A percentile compares a stretch with the other conserved stretches of the same genome.
Evolutionary conservation across 108 stramenopile species (phyloP).

Genomic region (Fragilariopsis cylindrus): DNA sequence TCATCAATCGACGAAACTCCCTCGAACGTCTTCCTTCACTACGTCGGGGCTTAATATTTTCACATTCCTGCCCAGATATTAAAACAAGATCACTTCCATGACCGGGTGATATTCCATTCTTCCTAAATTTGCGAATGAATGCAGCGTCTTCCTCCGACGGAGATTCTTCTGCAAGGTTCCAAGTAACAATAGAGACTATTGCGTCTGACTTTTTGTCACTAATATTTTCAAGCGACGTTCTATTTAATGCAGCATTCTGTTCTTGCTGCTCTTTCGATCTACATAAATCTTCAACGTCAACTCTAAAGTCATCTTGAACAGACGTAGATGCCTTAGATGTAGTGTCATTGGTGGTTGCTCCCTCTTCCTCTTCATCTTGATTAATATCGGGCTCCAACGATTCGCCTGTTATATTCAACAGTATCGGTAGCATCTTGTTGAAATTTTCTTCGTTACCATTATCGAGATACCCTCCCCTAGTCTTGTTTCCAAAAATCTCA

Average conservation of each 20-base stretch:
- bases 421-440: no score
- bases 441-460: background rate
- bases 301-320: background rate
- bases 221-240: slow-evolving; percentile 19
- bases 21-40: slow-evolving; percentile 79
- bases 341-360: background rate
- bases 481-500: slow-evolving; percentile 16
- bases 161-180: slow-evolving; percentile 85
- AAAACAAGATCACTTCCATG: slow-evolving; percentile 80
- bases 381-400: background rate
- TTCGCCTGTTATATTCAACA: background rate
- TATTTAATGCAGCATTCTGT: slow-evolving; percentile 3
- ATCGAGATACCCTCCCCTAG: slow-evolving; percentile 17
- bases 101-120: slow-evolving; percentile 11
- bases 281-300: background rate
- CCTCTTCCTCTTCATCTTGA: background rate
- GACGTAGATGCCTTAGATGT: background rate
- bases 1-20: slow-evolving; percentile 74
- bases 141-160: slow-evolving; percentile 77
- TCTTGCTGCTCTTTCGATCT: background rate
- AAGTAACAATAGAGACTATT: slow-evolving; percentile 76
- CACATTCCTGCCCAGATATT: slow-evolving; percentile 86
- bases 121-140: slow-evolving; percentile 74
- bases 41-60: slow-evolving; percentile 88
- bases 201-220: slow-evolving; percentile 59